Percentiles rank a stretch among this genome's conserved stretches.
phyloP scores from a whole-genome alignment of 495 filamentous ascomycete genomes.

The Polyplosphaeria fusca region DNA sequence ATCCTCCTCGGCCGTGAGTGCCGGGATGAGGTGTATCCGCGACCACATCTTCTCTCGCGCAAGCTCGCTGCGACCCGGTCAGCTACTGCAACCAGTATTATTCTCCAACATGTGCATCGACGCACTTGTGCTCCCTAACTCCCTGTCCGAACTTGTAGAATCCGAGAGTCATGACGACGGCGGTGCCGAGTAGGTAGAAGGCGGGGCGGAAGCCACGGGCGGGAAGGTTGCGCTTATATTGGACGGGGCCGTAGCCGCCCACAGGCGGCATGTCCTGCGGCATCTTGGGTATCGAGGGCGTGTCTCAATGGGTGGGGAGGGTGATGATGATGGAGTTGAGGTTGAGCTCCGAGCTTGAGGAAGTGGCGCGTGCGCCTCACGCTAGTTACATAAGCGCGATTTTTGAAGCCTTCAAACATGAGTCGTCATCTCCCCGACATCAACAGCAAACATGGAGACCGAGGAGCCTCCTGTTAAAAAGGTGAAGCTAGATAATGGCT shows the following conservation, averaged over 20 bases:
- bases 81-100: constrained; percentile 4
- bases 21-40: constrained; percentile 84
- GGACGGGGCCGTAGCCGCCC: constrained; percentile 91
- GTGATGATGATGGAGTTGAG: constrained; percentile 12
- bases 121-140: constrained; percentile 83
- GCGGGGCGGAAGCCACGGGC: constrained; percentile 83
- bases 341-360: background rate
- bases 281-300: constrained; percentile 48
- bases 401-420: no score
- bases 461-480: constrained; percentile 55
- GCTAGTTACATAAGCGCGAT: constrained; percentile 5
- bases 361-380: background rate
- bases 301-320: constrained; percentile 13
- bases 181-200: constrained; percentile 70
- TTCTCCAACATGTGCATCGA: constrained; percentile 16
- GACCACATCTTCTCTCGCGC: constrained; percentile 97
- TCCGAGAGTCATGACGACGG: constrained; percentile 76
- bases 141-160: constrained; percentile 78
- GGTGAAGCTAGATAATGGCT: constrained; percentile 46
- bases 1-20: constrained; percentile 94
- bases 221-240: constrained; percentile 97
- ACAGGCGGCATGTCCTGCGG: constrained; percentile 87
- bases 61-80: constrained; percentile 63
- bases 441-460: constrained; percentile 47
- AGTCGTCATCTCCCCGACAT: no score